Evolutionary conservation across 345 rosid genomes (phyloP), one percentile per base, ranked within the genome.

Genomic region (Noccaea caerulescens): DNA sequence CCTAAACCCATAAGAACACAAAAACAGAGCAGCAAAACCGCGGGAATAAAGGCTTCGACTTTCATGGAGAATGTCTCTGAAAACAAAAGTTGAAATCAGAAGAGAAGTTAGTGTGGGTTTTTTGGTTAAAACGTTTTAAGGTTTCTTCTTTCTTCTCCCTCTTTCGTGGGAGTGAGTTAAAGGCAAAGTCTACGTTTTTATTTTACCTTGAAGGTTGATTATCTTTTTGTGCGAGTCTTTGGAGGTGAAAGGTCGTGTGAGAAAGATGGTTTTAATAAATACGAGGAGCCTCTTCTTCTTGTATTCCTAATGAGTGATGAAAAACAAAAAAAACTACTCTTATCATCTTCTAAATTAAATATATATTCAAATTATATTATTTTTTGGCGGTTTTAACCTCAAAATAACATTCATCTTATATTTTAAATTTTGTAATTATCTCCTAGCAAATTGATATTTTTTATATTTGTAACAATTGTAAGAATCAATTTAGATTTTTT

Each of bases 201-300:
- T 58, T 39, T 37, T 16, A 1, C 23, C 66, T 9, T 61, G 50
- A 1, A 30, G 16, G 23, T 20, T 34, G 30, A 18, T 56, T 34
- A 51, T 51, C 20, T 41, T 25, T 2, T 42, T 18, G 49, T 10
- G 25, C 41, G 57, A 68, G 42, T 32, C 49, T 58, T 36, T 63
- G 68, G 72, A 71, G 72, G 72, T 64, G 82, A 76, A 80, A 83
- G 82, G 72, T 67, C 73, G 80, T 76, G 86, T 76, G 87, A 81
- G 64, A 50, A 71, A 82, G 78, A 80, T 78, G 88, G 76, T 67
- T 41, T 72, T 72, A 81, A 74, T 86, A 83, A 87, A 84, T 84
- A 81, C 34, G 50, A 66, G 84, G 83, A 84, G 87, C 87, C 82
- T 69, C 60, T 62, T 55, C 45, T 68, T 4, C 3, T 11, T 72